Conservation (phyloP, 257 asterid species). For the Capsicum rhomboideum region DNA sequence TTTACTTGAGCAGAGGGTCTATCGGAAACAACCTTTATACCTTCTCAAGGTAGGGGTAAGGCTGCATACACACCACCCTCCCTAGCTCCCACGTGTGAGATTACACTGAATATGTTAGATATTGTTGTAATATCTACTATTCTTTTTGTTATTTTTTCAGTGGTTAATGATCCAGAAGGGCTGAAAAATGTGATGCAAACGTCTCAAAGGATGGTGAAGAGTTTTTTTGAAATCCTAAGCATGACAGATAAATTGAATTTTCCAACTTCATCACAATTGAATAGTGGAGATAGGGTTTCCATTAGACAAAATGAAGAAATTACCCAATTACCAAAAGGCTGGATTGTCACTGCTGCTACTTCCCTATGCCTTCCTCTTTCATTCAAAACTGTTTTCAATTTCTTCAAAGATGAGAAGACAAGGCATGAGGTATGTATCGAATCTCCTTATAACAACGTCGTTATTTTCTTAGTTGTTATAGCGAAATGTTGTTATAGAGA, state of each 20-base stretch:
- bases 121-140: background rate
- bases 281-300: slow-evolving; percentile 40
- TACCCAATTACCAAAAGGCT: slow-evolving; percentile 29
- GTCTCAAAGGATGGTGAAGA: slow-evolving; percentile 60
- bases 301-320: slow-evolving; percentile 20
- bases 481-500: background rate
- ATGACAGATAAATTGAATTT: slow-evolving; percentile 34
- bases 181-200: slow-evolving; percentile 41
- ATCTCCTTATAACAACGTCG: background rate
- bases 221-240: slow-evolving; percentile 38
- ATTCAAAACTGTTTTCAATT: slow-evolving; percentile 31
- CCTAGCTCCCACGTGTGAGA: background rate
- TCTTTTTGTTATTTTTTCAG: slow-evolving; percentile 15
- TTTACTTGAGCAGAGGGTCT: background rate
- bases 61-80: background rate
- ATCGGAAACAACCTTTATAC: too few relatives aligned
- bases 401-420: slow-evolving; percentile 43
- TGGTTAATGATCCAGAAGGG: slow-evolving; percentile 34
- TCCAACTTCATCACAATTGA: slow-evolving; percentile 23
- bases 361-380: slow-evolving; percentile 57
- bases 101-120: background rate
- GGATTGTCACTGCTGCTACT: slow-evolving; percentile 42
- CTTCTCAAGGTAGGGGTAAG: background rate
- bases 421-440: slow-evolving; percentile 34
- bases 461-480: background rate